Conservation (phyloP, 2,329 filamentous ascomycete species). For the Calonectria honghensis region DNA sequence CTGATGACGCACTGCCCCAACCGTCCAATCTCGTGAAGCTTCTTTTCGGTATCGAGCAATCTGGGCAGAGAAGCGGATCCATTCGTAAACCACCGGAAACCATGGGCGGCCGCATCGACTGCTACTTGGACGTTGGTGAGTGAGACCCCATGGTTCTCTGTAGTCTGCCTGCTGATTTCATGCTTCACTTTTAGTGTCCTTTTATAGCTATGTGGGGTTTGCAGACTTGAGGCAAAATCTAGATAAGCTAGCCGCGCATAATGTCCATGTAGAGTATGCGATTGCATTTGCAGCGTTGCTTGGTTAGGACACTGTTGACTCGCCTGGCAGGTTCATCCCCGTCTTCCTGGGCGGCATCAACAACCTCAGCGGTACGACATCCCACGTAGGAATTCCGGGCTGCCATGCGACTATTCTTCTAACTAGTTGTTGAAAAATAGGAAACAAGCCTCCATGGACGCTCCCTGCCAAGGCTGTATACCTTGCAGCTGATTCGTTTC, state of each 20-base stretch:
- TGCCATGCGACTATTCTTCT: not conserved
- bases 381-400: not conserved
- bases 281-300: not conserved
- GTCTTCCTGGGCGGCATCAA: constrained; percentile 83
- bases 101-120: constrained; percentile 79
- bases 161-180: constrained; percentile 30
- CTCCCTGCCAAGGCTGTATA: constrained; percentile 81
- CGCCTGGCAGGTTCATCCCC: constrained; percentile 76
- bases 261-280: constrained; percentile 79
- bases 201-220: constrained; percentile 75
- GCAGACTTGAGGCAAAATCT: constrained; percentile 75
- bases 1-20: constrained; percentile 5
- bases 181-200: constrained; percentile 72
- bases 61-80: not conserved
- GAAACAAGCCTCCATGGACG: constrained; percentile 85
- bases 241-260: constrained; percentile 72
- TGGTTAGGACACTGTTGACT: constrained; percentile 2
- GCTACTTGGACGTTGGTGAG: constrained; percentile 80
- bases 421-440: constrained; percentile 58
- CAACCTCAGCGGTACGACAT: constrained; percentile 69
- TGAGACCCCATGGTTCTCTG: not conserved
- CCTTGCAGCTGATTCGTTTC: constrained; percentile 63
- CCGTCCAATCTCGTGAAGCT: not conserved
- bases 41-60: constrained; percentile 11
- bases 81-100: not conserved